Evolutionary conservation across 768 basidiomycete species (phyloP).

Genomic region (Lactarius pseudohatsudake): DNA sequence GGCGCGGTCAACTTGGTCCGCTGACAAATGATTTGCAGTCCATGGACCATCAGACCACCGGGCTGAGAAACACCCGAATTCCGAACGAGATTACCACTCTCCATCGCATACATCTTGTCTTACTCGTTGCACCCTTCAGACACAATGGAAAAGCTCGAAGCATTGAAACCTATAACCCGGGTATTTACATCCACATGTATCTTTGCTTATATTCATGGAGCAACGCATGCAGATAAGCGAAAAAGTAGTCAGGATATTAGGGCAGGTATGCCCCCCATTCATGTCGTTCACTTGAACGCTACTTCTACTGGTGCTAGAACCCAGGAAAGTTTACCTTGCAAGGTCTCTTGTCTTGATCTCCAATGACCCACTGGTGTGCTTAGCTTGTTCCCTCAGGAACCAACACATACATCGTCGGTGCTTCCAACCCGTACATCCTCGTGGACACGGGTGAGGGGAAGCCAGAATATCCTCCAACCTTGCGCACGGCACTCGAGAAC

Average conservation of each 20-base stretch:
- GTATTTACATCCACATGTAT: conserved; percentile 37
- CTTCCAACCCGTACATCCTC: conserved; percentile 68
- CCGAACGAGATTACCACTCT: background rate
- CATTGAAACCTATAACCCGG: conserved; percentile 52
- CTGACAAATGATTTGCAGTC: conserved; percentile 18
- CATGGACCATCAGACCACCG: conserved; percentile 4
- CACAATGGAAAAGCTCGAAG: conserved; percentile 52
- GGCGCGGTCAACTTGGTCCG: background rate
- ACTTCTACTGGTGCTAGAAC: conserved; percentile 49
- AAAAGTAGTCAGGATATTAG: conserved; percentile 65
- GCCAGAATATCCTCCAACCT: conserved; percentile 62
- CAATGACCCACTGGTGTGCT: background rate
- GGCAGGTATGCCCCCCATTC: conserved; percentile 53
- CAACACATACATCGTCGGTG: conserved; percentile 84
- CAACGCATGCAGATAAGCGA: conserved; percentile 55
- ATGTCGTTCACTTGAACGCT: background rate
- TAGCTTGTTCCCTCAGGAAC: conserved; percentile 54
- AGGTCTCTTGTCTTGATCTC: conserved; percentile 43
- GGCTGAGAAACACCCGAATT: conserved; percentile 1
- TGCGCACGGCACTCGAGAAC: conserved; percentile 58
- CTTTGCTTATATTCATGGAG: conserved; percentile 6
- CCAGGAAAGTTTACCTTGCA: conserved; percentile 88
- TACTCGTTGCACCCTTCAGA: background rate
- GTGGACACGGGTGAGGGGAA: conserved; percentile 82
- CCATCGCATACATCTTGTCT: no score